These are phyloP conservation scores for Nakazawaea wyomingensis DNA, from an alignment of 805 yeast species.

Conservation along the genomic window DNA sequence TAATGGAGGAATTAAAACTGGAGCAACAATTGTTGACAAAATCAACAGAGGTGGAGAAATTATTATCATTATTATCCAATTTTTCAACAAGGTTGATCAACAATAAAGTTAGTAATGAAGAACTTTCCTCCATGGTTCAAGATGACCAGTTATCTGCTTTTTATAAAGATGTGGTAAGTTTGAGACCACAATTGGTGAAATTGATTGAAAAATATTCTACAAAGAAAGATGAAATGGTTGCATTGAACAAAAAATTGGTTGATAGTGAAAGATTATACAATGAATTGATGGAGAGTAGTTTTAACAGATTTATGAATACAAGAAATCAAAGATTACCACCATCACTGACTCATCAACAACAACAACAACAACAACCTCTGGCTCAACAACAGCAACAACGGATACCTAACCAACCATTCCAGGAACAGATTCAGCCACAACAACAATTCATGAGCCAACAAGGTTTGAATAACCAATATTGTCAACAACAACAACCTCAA, in stretches of 20 bases:
- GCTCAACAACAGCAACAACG: constrained; percentile 11
- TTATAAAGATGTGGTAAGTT: constrained; percentile 66
- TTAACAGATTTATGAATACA: constrained; percentile 18
- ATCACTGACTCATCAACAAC: constrained; percentile 28
- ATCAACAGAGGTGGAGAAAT: constrained; percentile 59
- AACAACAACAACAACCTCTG: constrained; percentile 35
- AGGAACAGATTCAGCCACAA: neutral
- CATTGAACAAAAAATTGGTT: constrained; percentile 64
- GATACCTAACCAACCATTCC: neutral
- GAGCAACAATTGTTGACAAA: constrained; percentile 53
- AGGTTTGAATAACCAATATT: neutral
- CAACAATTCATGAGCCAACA: neutral
- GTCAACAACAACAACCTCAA: neutral
- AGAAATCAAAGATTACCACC: constrained; percentile 22
- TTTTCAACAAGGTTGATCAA: constrained; percentile 29
- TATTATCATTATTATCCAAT: constrained; percentile 49
- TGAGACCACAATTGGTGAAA: constrained; percentile 70
- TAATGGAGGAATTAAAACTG: constrained; percentile 40
- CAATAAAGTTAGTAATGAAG: constrained; percentile 27
- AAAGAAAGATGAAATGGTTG: constrained; percentile 71
- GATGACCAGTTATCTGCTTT: constrained; percentile 66
- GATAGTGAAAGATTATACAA: constrained; percentile 68
- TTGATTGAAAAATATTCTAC: constrained; percentile 73
- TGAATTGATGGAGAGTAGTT: constrained; percentile 54
- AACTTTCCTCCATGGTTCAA: constrained; percentile 29